Evolutionary conservation across 495 filamentous ascomycete species (phyloP), one percentile per base, ranked within the genome.

Genomic region (Neurospora intermedia): DNA sequence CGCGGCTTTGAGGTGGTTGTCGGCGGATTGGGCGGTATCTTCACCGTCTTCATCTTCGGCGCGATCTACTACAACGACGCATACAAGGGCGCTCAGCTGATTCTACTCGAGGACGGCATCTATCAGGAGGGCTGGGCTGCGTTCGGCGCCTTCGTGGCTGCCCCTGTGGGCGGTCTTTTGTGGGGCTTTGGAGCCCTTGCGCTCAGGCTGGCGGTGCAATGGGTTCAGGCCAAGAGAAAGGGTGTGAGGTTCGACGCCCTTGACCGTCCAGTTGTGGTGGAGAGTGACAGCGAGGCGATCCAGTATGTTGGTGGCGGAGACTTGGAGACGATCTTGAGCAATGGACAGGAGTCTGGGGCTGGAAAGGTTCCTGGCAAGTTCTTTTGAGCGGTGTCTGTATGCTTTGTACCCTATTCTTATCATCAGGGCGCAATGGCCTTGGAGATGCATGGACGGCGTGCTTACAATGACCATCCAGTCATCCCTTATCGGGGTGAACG

Each of bases 121-220:
- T 94, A 91, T 78, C 87, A 83, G 0, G 83, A 87, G 48, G 91
- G 92, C 76, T 94, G 91, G 91, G 89, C 88, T 74, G 89, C 85
- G 8, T 94, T 94, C 77, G 91, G 91, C 69, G 91, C 91, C n/a
- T 94, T 93, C 71, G 85, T 93, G 13, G 91, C 89, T n/a, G 90
- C 90, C 6, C 91, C 91, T 1, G 75, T 93, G 18, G 91, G 91
- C 9, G 90, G 91, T 9, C 71, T 94, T 13, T 81, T 94, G 43
- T 94, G 90, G 88, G 89, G 87, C 18, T 85, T 88, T 59, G 87
- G 83, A 18, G 90, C 89, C 18, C 83, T 90, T 39, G 83, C 74
- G 20, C 73, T 88, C 38, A 85, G 91, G 23, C 75, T 93, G 8
- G 75, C 78, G 0, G 83, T 82, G 23, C 89, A 87, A 72, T 91